These are phyloP conservation scores for Ceratocystis huliohia DNA, from an alignment of 2,329 filamentous ascomycete genomes.

Conservation along the genomic window DNA sequence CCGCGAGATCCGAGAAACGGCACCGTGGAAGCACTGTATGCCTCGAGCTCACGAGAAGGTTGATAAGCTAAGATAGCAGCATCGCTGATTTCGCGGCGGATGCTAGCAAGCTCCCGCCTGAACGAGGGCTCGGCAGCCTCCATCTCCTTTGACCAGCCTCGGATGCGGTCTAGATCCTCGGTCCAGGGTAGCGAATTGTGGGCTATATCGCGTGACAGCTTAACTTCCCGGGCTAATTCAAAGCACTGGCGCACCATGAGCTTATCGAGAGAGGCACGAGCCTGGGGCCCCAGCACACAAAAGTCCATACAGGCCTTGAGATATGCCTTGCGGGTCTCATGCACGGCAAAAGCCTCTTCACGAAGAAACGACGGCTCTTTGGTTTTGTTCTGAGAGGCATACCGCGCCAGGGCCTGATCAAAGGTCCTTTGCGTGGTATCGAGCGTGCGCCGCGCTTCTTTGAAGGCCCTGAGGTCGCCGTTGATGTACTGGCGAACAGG, in stretches of 20 bases:
- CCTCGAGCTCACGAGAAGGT: slow-evolving; percentile 83
- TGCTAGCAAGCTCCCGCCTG: slow-evolving; percentile 64
- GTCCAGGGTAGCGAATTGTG: slow-evolving; percentile 54
- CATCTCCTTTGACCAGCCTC: slow-evolving; percentile 90
- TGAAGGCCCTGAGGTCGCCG: slow-evolving; percentile 72
- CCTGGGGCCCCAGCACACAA: slow-evolving; percentile 72
- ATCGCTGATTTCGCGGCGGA: slow-evolving; percentile 72
- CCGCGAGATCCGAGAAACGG: slow-evolving; percentile 66
- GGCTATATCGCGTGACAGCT: slow-evolving; percentile 52
- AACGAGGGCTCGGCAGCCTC: slow-evolving; percentile 77
- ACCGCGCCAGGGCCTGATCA: slow-evolving; percentile 69
- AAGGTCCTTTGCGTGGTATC: slow-evolving; percentile 74
- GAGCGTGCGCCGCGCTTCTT: slow-evolving; percentile 63
- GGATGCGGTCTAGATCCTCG: slow-evolving; percentile 77
- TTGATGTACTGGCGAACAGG: slow-evolving; percentile 68
- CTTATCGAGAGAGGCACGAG: slow-evolving; percentile 73
- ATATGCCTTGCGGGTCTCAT: slow-evolving; percentile 83
- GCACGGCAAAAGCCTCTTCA: slow-evolving; percentile 91
- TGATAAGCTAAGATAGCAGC: slow-evolving; percentile 55
- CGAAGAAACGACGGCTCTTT: slow-evolving; percentile 85
- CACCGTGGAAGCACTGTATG: slow-evolving; percentile 82
- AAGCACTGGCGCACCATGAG: slow-evolving; percentile 72
- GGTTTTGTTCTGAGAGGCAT: slow-evolving; percentile 73
- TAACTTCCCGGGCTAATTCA: slow-evolving; percentile 83
- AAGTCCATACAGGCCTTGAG: slow-evolving; percentile 89